These are phyloP conservation scores for Rauvolfia tetraphylla DNA, from an alignment of 257 asterid genomes.

Conservation along the genomic window DNA sequence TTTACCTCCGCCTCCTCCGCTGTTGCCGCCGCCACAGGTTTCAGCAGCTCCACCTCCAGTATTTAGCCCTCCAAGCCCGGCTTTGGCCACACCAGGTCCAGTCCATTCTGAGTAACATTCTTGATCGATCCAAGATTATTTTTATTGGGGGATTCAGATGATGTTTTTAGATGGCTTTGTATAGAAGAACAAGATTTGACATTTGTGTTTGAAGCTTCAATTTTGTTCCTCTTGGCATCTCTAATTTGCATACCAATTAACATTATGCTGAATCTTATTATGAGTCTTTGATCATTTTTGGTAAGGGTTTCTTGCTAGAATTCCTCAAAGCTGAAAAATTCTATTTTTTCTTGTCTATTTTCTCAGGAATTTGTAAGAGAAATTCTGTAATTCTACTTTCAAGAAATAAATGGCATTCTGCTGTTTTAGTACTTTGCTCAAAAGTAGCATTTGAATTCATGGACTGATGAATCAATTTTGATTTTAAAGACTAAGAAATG, in stretches of 20 bases:
- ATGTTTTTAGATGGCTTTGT: slow-evolving; percentile 2
- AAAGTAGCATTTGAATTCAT: no score
- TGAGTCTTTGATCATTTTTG: neutral
- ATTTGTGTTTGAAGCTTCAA: neutral
- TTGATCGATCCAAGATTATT: neutral
- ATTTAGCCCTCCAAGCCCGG: slow-evolving; percentile 54
- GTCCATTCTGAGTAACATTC: slow-evolving; percentile 33
- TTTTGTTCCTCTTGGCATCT: neutral
- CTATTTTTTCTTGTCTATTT: no score
- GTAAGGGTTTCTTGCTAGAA: no score
- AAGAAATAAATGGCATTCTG: no score
- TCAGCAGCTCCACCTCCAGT: slow-evolving; percentile 62
- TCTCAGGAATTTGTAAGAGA: no score
- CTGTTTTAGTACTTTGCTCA: no score
- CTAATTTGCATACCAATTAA: neutral
- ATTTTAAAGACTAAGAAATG: no score
- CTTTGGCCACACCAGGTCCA: slow-evolving; percentile 67
- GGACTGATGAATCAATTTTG: no score
- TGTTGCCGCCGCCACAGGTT: slow-evolving; percentile 24
- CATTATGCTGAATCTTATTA: neutral
- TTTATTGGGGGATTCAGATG: neutral
- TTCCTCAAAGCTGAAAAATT: no score
- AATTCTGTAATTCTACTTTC: no score
- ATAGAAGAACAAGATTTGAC: neutral
- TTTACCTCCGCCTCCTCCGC: slow-evolving; percentile 32